phyloP scores from a whole-genome alignment of 1,284 basidiomycete genomes.

The Fomitiporia mediterranea region DNA sequence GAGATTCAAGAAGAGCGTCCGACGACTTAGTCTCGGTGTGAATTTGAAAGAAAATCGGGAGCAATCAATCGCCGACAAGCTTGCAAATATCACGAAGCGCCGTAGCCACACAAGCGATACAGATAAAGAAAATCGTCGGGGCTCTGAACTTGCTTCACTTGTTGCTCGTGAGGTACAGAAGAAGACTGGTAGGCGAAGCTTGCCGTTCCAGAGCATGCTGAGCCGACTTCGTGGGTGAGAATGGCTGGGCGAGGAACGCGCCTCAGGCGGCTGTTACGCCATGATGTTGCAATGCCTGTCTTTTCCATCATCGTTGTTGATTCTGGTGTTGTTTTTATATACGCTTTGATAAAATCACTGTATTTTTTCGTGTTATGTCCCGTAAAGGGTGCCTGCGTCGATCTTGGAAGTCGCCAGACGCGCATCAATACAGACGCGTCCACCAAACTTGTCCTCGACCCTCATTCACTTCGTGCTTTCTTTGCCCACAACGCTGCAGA shows the following conservation, averaged over 20 bases:
- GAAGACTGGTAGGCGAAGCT: constrained; percentile 5
- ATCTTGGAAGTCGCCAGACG: background rate
- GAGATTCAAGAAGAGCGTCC: background rate
- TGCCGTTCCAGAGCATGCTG: constrained; percentile 15
- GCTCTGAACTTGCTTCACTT: background rate
- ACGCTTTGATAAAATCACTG: background rate
- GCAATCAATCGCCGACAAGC: background rate
- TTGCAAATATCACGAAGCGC: constrained; percentile 7
- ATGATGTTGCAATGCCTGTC: background rate
- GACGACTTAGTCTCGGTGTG: background rate
- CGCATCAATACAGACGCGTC: background rate
- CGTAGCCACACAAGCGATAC: background rate
- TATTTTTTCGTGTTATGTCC: background rate
- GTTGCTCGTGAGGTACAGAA: constrained; percentile 5
- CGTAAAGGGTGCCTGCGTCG: background rate
- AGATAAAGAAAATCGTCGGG: constrained; percentile 5
- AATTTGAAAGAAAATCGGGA: constrained; percentile 6
- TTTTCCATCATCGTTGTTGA: background rate
- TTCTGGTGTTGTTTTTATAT: background rate
- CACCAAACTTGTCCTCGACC: background rate
- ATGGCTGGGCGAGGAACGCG: background rate
- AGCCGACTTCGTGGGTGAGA: constrained; percentile 13
- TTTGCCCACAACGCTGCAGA: background rate
- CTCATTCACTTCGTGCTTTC: background rate
- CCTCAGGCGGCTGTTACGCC: too few relatives aligned